phyloP scores from a whole-genome alignment of 495 filamentous ascomycete genomes.

The Trichoderma orchidacearum region DNA sequence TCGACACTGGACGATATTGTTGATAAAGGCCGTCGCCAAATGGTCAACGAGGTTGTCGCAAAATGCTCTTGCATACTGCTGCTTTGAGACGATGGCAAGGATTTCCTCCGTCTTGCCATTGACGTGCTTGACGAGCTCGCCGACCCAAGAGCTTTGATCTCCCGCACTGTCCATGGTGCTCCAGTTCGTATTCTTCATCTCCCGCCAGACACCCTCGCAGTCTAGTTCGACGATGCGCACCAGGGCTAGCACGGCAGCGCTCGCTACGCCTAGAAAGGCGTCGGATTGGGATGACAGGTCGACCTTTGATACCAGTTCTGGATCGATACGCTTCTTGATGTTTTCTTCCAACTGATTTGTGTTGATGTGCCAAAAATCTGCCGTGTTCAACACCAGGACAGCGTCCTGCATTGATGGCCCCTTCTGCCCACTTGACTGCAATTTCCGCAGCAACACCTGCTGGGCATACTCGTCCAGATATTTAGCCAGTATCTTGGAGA shows the following conservation, averaged over 20 bases:
- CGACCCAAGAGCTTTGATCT: slow-evolving; percentile 87
- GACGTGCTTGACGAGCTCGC: slow-evolving; percentile 59
- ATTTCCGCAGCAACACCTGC: slow-evolving; percentile 71
- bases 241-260: slow-evolving; percentile 69
- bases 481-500: slow-evolving; percentile 75
- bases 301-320: slow-evolving; percentile 55
- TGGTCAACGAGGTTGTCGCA: slow-evolving; percentile 88
- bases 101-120: slow-evolving; percentile 60
- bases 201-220: slow-evolving; percentile 79
- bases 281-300: slow-evolving; percentile 89
- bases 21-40: slow-evolving; percentile 63
- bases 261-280: slow-evolving; percentile 89
- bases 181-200: slow-evolving; percentile 98
- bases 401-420: slow-evolving; percentile 61
- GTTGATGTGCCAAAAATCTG: slow-evolving; percentile 92
- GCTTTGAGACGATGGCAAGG: slow-evolving; percentile 69
- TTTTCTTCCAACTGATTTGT: slow-evolving; percentile 87
- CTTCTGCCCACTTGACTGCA: slow-evolving; percentile 45
- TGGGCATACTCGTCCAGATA: slow-evolving; percentile 94
- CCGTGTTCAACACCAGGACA: slow-evolving; percentile 83
- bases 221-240: slow-evolving; percentile 72
- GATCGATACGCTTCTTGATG: slow-evolving; percentile 79
- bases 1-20: slow-evolving; percentile 73
- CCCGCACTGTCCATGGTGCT: slow-evolving; percentile 86
- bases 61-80: slow-evolving; percentile 86